Conservation (phyloP, 2,329 filamentous ascomycete genomes). For the Ophiognomonia clavigignenti-juglandacearum region DNA sequence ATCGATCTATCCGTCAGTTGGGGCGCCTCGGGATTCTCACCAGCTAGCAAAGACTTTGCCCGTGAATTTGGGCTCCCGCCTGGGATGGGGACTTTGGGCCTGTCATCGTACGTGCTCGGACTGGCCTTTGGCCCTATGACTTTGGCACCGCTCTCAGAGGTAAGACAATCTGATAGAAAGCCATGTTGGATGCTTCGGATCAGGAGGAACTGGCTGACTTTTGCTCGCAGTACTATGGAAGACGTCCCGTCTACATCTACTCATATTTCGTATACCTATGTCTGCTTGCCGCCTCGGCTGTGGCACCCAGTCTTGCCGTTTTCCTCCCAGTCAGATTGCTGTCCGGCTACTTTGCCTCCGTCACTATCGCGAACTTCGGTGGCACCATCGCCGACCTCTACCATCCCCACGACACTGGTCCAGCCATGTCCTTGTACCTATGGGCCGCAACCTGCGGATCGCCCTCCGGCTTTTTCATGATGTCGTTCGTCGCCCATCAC, state of each 20-base stretch:
- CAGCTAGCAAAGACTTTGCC: constrained; percentile 34
- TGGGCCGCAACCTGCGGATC: constrained; percentile 42
- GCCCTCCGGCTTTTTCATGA: constrained; percentile 39
- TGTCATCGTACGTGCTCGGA: constrained; percentile 42
- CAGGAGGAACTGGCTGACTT: neutral
- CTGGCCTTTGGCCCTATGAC: constrained; percentile 33
- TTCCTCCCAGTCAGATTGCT: constrained; percentile 38
- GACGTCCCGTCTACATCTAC: constrained; percentile 35
- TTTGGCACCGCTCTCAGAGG: constrained; percentile 25
- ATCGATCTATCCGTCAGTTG: constrained; percentile 32
- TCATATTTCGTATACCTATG: constrained; percentile 37
- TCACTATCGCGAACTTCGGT: constrained; percentile 33
- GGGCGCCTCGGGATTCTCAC: constrained; percentile 43
- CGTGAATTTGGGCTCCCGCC: constrained; percentile 34
- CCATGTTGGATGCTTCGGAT: neutral
- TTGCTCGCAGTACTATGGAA: constrained; percentile 35
- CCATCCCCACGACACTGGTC: constrained; percentile 34
- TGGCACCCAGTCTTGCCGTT: constrained; percentile 33
- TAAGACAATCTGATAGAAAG: neutral
- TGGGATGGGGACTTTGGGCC: constrained; percentile 36
- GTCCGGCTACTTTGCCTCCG: constrained; percentile 38
- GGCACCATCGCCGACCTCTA: constrained; percentile 41
- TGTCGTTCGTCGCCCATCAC: constrained; percentile 38
- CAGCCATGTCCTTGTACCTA: constrained; percentile 29
- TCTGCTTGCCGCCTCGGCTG: constrained; percentile 36